These are phyloP conservation scores for Camelina sativa DNA, from an alignment of 345 rosid species.

Conservation along the genomic window DNA sequence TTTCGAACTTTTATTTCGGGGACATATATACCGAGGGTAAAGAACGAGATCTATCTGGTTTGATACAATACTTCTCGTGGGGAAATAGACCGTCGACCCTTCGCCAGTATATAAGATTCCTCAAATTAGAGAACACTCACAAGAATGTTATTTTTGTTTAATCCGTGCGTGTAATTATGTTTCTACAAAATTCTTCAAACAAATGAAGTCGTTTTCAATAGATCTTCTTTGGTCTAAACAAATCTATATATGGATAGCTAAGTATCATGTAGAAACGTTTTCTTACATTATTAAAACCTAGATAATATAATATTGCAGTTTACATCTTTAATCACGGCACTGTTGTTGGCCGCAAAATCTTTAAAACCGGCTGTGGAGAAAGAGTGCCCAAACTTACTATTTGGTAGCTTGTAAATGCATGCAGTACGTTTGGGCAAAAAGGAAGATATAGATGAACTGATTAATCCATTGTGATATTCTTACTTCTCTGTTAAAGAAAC, in stretches of 20 bases:
- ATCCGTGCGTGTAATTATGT: background rate
- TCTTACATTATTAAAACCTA: background rate
- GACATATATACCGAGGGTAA: no score
- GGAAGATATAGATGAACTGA: background rate
- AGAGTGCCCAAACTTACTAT: background rate
- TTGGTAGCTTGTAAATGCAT: background rate
- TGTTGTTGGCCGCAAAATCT: background rate
- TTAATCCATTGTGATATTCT: slow-evolving; percentile 10
- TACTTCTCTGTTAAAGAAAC: background rate
- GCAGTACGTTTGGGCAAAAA: background rate
- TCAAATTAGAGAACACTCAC: background rate
- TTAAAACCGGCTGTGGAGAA: background rate
- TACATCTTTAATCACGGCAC: background rate
- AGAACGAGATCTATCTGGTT: no score
- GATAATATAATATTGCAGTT: background rate
- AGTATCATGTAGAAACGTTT: background rate
- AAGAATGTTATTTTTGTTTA: slow-evolving; percentile 11
- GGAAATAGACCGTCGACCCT: no score
- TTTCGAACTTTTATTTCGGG: no score
- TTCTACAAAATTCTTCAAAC: background rate
- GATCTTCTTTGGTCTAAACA: background rate
- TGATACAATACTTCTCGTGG: no score
- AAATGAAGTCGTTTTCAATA: background rate
- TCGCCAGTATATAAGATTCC: slow-evolving; percentile 1
- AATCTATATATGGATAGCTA: background rate